Evolutionary conservation across 2,329 filamentous ascomycete genomes (phyloP).

Genomic region (Phoma herbarum): DNA sequence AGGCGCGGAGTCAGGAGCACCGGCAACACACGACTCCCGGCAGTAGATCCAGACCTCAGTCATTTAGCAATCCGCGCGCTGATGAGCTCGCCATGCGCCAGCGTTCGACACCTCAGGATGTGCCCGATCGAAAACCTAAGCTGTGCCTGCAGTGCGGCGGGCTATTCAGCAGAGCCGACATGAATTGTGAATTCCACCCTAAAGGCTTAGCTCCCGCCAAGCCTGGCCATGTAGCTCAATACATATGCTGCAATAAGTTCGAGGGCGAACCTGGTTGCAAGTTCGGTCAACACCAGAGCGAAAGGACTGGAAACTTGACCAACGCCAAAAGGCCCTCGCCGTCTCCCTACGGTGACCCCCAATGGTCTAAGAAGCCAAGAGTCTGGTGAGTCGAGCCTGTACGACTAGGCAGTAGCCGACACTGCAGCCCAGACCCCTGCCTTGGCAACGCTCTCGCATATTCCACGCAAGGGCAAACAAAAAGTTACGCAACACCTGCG

Average conservation of each 20-base stretch:
- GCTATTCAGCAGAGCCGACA: constrained; percentile 5
- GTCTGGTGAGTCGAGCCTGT: constrained; percentile 11
- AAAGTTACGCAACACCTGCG: neutral
- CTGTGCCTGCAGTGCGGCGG: constrained; percentile 29
- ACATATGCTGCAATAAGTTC: constrained; percentile 25
- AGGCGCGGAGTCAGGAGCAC: neutral
- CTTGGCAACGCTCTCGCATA: constrained; percentile 12
- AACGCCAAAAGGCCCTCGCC: constrained; percentile 11
- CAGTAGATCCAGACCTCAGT: neutral
- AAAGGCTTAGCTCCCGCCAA: constrained; percentile 14
- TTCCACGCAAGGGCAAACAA: constrained; percentile 8
- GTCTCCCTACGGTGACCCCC: neutral
- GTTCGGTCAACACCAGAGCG: constrained; percentile 19
- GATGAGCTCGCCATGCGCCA: neutral
- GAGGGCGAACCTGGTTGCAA: constrained; percentile 24
- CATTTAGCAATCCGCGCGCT: neutral
- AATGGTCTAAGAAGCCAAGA: constrained; percentile 15
- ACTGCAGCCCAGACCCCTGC: constrained; percentile 1
- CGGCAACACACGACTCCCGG: neutral
- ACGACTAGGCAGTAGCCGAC: constrained; percentile 5
- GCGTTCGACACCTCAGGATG: neutral
- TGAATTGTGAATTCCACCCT: constrained; percentile 30
- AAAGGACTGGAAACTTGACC: neutral
- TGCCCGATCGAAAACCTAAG: neutral
- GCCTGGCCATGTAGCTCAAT: constrained; percentile 4